Evolutionary conservation across 768 basidiomycete genomes (phyloP).

Genomic region (Tylopilus subfusipes): DNA sequence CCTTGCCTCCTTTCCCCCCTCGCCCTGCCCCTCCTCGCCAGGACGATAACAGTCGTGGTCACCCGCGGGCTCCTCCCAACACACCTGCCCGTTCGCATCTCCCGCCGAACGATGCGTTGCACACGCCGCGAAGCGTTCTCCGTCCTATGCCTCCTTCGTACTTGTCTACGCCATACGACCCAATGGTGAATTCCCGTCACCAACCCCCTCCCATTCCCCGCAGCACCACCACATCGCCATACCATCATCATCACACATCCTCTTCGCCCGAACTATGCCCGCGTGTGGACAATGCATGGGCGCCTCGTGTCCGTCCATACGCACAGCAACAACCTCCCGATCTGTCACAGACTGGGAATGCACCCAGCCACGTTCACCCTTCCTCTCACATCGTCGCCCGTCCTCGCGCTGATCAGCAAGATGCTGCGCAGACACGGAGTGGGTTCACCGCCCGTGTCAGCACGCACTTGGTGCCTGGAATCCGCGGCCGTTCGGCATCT

Average conservation of each 20-base stretch:
- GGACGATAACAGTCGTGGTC: slow-evolving; percentile 5
- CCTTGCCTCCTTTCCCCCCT: slow-evolving; percentile 20
- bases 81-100: background rate
- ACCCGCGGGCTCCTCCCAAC: slow-evolving; percentile 1
- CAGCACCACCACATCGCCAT: slow-evolving; percentile 3
- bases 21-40: slow-evolving; percentile 9
- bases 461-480: slow-evolving; percentile 8
- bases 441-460: slow-evolving; percentile 14
- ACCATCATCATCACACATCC: slow-evolving; percentile 22
- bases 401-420: slow-evolving; percentile 12
- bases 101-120: slow-evolving; percentile 4
- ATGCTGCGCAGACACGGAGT: slow-evolving; percentile 7
- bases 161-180: slow-evolving; percentile 1
- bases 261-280: slow-evolving; percentile 25
- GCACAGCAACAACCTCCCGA: slow-evolving; percentile 11
- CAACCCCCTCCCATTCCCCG: slow-evolving; percentile 11
- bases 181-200: background rate
- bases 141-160: slow-evolving; percentile 9
- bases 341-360: background rate
- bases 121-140: slow-evolving; percentile 17
- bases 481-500: slow-evolving; percentile 22
- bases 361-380: background rate
- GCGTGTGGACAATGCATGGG: slow-evolving; percentile 19
- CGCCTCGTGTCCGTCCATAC: slow-evolving; percentile 20
- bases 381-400: slow-evolving; percentile 13